Base-by-base conservation (phyloP, 2,329 filamentous ascomycete genomes). In the Pyrenophora teres region DNA sequence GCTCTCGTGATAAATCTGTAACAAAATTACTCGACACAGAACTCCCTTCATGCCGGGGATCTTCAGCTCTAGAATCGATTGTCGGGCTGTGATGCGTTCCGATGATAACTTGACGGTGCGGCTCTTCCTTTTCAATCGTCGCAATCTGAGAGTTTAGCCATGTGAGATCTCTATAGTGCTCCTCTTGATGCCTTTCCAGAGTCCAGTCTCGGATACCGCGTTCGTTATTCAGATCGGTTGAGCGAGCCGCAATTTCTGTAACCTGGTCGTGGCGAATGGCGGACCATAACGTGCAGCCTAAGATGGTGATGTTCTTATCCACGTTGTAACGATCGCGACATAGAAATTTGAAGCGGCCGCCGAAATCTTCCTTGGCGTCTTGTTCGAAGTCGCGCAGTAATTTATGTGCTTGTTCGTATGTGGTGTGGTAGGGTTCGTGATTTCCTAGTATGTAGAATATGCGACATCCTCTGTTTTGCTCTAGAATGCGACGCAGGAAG, bases 71-170 rank as follows among this genome's bases (percentile, higher is more conserved):
- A 0, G 57, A 6, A 45, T 78, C 71, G 1, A 31, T 40, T 1
- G 76, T 72, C 0, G 78, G 78, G 44, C 73, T 75, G 61, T 74
- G 75, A 55, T 81, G 79, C 3, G 78, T 75, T 8, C 79, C 57
- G 12, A 81, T 64, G 3, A 77, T 37, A 13, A 79, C 63, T 8
- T 60, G 56, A 4, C 44, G 57, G 5, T 68, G 52, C 1, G 63
- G 50, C 6, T 52, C 49, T 4, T 66, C 41, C 4, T 58, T 40
- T 0, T 52, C 43, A n/a, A 77, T 50, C 2, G 16, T 15, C 5
- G 7, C 12, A 2, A 54, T 70, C 45, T 74, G 53, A 0, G 41
- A 51, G 55, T 80, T 79, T 9, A 81, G 66, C 78, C 78, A 81
- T 0, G 57, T 56, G 0, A 81, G 42, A 46, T 81, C 79, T 2